Evolutionary conservation across 2,329 filamentous ascomycete species (phyloP).

Genomic region (Cercospora sp.): DNA sequence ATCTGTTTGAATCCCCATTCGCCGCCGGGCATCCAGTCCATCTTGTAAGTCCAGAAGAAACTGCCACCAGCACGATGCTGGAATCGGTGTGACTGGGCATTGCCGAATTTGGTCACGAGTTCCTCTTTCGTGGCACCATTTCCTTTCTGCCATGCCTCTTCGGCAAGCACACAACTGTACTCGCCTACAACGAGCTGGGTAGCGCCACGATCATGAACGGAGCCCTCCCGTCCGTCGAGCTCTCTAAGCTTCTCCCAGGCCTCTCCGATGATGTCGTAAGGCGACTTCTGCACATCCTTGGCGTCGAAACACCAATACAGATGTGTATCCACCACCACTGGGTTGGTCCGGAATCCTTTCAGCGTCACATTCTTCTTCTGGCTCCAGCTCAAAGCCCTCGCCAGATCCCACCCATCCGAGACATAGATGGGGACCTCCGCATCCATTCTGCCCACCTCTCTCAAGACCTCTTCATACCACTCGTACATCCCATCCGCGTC

Average conservation of each 20-base stretch:
- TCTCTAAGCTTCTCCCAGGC: slow-evolving; percentile 47
- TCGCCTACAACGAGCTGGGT: slow-evolving; percentile 57
- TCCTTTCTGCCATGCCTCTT: slow-evolving; percentile 49
- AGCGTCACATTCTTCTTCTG: slow-evolving; percentile 30
- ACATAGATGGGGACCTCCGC: slow-evolving; percentile 56
- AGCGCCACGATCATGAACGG: slow-evolving; percentile 52
- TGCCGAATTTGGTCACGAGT: slow-evolving; percentile 50
- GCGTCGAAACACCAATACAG: slow-evolving; percentile 61
- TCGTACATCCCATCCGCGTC: slow-evolving; percentile 54
- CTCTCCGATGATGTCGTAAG: slow-evolving; percentile 54
- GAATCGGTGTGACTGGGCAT: slow-evolving; percentile 51
- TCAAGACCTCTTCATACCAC: slow-evolving; percentile 57
- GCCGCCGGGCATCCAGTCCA: slow-evolving; percentile 63
- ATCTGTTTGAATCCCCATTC: slow-evolving; percentile 62
- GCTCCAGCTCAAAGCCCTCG: slow-evolving; percentile 48
- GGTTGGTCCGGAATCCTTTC: slow-evolving; percentile 37
- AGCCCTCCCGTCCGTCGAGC: slow-evolving; percentile 51
- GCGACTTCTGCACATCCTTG: slow-evolving; percentile 52
- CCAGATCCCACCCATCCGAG: slow-evolving; percentile 59
- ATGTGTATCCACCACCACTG: slow-evolving; percentile 60
- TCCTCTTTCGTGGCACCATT: slow-evolving; percentile 41
- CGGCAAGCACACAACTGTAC: slow-evolving; percentile 58
- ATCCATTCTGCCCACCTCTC: slow-evolving; percentile 51
- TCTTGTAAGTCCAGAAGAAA: slow-evolving; percentile 63
- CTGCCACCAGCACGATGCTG: slow-evolving; percentile 53